A percentile compares a stretch with the other conserved stretches of the same genome.
Evolutionary conservation across 768 basidiomycete species (phyloP).

Genomic region (Lactarius tabidus): DNA sequence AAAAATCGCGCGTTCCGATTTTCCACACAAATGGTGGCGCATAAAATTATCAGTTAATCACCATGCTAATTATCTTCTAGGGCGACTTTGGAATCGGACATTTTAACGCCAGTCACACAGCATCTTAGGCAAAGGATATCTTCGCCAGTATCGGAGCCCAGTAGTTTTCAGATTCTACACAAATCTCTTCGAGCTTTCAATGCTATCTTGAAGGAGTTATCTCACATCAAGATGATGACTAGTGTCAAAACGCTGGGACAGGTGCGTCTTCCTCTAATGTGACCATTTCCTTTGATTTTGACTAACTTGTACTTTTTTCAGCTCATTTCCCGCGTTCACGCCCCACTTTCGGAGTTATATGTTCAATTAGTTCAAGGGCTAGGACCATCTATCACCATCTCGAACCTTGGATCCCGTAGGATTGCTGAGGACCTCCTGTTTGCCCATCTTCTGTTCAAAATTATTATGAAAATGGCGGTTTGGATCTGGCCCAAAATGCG

Average conservation of each 20-base stretch:
- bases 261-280: slow-evolving; percentile 36
- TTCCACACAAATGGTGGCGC: slow-evolving; percentile 63
- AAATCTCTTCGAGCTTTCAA: slow-evolving; percentile 63
- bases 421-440: slow-evolving; percentile 48
- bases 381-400: slow-evolving; percentile 33
- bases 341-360: slow-evolving; percentile 59
- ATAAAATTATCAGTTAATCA: neutral
- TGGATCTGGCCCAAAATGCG: slow-evolving; percentile 59
- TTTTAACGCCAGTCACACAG: slow-evolving; percentile 52
- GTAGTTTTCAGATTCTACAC: slow-evolving; percentile 48
- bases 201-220: slow-evolving; percentile 64
- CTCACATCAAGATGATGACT: slow-evolving; percentile 62
- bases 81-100: slow-evolving; percentile 53
- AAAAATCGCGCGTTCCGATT: slow-evolving; percentile 77
- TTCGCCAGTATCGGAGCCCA: slow-evolving; percentile 37
- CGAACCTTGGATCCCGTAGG: slow-evolving; percentile 37
- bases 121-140: slow-evolving; percentile 48
- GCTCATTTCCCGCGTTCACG: slow-evolving; percentile 53
- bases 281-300: neutral
- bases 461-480: slow-evolving; percentile 59
- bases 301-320: slow-evolving; percentile 29
- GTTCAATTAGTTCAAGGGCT: slow-evolving; percentile 45
- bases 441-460: slow-evolving; percentile 72
- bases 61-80: slow-evolving; percentile 34
- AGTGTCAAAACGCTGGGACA: slow-evolving; percentile 64